These are phyloP conservation scores for Salvia miltiorrhiza DNA, from an alignment of 257 asterid species.

Conservation along the genomic window DNA sequence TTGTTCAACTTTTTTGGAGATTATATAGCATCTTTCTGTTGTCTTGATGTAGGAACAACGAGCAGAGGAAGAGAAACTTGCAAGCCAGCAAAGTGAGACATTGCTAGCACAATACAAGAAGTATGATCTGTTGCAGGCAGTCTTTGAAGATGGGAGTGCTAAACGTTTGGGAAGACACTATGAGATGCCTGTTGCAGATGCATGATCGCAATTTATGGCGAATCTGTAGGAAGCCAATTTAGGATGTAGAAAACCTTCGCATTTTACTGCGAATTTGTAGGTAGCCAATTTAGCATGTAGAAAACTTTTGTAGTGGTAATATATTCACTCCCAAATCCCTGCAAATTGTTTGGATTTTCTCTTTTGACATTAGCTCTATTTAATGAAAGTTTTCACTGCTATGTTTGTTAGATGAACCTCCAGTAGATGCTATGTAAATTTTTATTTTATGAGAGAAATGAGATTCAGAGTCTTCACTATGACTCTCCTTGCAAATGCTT, in stretches of 20 bases:
- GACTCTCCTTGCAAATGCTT: neutral
- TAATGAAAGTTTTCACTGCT: too few relatives aligned
- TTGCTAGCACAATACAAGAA: conserved; percentile 46
- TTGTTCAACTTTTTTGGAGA: too few relatives aligned
- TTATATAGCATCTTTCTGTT: too few relatives aligned
- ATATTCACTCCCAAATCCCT: too few relatives aligned
- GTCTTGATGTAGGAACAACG: conserved; percentile 38
- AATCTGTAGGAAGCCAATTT: neutral
- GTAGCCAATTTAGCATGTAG: neutral
- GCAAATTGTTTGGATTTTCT: neutral
- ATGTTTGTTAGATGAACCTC: too few relatives aligned
- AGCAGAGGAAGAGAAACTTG: conserved; percentile 52
- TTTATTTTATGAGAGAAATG: too few relatives aligned
- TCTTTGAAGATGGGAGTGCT: conserved; percentile 45
- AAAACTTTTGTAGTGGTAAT: neutral
- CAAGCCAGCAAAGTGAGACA: conserved; percentile 42
- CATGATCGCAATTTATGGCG: conserved; percentile 25
- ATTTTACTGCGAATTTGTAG: neutral
- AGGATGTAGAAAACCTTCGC: neutral
- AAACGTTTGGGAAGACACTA: conserved; percentile 33
- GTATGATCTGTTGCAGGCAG: conserved; percentile 40
- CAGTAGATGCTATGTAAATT: too few relatives aligned
- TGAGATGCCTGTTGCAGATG: conserved; percentile 29
- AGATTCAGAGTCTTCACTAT: too few relatives aligned
- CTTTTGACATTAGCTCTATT: neutral